phyloP scores from a whole-genome alignment of 768 basidiomycete genomes.

The Suillus variegatus region DNA sequence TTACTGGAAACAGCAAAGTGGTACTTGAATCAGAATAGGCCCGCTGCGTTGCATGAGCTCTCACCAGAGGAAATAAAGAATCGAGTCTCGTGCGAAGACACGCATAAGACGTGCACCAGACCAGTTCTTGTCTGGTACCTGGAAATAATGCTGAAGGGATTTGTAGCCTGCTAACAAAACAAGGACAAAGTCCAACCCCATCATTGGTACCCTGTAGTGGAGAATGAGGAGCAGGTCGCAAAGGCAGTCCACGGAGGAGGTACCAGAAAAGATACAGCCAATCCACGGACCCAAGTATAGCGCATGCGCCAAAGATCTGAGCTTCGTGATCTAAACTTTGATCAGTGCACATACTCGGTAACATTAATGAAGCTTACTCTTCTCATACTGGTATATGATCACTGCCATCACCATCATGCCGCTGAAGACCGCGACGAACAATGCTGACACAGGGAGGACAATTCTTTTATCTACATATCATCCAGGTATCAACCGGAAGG shows the following conservation, averaged over 20 bases:
- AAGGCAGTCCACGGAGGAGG: neutral
- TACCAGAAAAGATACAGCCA: conserved; percentile 14
- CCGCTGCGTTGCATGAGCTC: neutral
- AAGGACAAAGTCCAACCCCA: conserved; percentile 9
- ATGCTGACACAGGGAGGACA: neutral
- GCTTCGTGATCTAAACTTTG: neutral
- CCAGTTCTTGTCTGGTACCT: conserved; percentile 8
- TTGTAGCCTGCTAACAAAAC: conserved; percentile 9
- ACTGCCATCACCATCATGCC: conserved; percentile 7
- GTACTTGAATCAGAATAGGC: neutral
- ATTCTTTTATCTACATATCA: conserved; percentile 4
- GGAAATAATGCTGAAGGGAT: conserved; percentile 10
- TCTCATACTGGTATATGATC: neutral
- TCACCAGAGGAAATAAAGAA: conserved; percentile 11
- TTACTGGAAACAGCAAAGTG: neutral
- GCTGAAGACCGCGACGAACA: conserved; percentile 3
- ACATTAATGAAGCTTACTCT: neutral
- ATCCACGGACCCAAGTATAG: neutral
- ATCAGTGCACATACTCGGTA: neutral
- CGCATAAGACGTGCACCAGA: conserved; percentile 10
- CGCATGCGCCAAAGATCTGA: conserved; percentile 4
- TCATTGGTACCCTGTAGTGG: conserved; percentile 5
- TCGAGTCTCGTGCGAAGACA: conserved; percentile 7
- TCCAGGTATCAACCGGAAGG: neutral
- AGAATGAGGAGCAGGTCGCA: neutral